Evolutionary conservation across 2,329 filamentous ascomycete species (phyloP).

Genomic region (Talaromyces sp.): DNA sequence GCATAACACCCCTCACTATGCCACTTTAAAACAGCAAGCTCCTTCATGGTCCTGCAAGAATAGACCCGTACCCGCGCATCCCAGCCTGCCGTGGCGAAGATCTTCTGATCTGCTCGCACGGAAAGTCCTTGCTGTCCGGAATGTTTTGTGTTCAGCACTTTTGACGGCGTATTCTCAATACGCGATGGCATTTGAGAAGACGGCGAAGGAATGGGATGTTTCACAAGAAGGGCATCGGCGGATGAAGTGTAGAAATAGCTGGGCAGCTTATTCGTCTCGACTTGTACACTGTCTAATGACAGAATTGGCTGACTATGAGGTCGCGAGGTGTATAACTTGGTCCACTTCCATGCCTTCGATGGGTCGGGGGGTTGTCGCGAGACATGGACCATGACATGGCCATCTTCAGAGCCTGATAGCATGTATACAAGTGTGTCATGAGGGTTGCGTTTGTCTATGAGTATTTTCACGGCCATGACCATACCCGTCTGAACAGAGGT

Average conservation of each 20-base stretch:
- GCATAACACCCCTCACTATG: conserved; percentile 85
- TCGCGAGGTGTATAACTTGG: conserved; percentile 60
- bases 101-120: conserved; percentile 72
- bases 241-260: conserved; percentile 68
- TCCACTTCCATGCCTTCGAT: conserved; percentile 43
- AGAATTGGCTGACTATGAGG: conserved; percentile 77
- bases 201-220: conserved; percentile 61
- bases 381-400: conserved; percentile 64
- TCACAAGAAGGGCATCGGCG: conserved; percentile 74
- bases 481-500: conserved; percentile 56
- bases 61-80: conserved; percentile 80
- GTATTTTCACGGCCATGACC: conserved; percentile 76
- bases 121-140: conserved; percentile 79
- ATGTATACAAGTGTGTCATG: conserved; percentile 52
- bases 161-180: conserved; percentile 48
- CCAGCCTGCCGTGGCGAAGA: conserved; percentile 92
- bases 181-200: background rate
- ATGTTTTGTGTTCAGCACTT: conserved; percentile 72
- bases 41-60: conserved; percentile 71
- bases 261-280: conserved; percentile 43
- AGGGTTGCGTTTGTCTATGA: conserved; percentile 39
- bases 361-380: conserved; percentile 35
- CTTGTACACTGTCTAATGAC: conserved; percentile 59
- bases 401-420: conserved; percentile 80
- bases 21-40: conserved; percentile 91